Base-by-base conservation (phyloP, 768 basidiomycete genomes). In the Naganishia friedmannii region DNA sequence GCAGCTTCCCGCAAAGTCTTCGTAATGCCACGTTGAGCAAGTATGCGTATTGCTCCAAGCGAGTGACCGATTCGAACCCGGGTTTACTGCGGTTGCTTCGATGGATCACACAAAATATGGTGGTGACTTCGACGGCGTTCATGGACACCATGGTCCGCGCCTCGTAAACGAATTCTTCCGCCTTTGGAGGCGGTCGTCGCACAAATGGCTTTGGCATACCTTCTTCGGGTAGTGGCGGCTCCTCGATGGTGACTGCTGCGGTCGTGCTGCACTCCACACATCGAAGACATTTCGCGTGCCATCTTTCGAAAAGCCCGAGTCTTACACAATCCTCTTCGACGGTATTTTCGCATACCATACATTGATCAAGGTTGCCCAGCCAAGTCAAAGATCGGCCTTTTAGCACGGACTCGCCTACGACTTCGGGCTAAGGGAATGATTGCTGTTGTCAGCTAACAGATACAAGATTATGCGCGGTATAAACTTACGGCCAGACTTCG, bases 271-370 rank as follows among this genome's bases (percentile, higher is more conserved):
- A 65, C 34, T 76, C 73, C 53, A 81, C 83, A 74, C 96, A 99
- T 70, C 89, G 87, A n/a, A 99, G 83, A 79, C 96, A 99, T 37
- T 90, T 85, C 1, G 92, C 91, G 82, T 99, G 96, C 96, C 96
- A 98, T 55, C 95, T 86, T 77, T 92, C 89, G 82, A 93, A 95
- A n/a, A 93, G 94, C 39, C 93, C 96, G 32, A 95, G 83, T 69
- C 96, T 86, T 54, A 92, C 90, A 77, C 96, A 98, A 74, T 98
- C 96, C 79, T 99, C 96, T 82, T 99, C 96, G 28, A 99, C 92
- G 0, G 95, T 95, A 72, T 88, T 84, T 53, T 86, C 85, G 80
- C 96, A 99, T 76, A 87, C 88, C 63, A 92, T 86, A 78, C 96
- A 99, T 48, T 93, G 86, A 83, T 99, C 96, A 21, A 77, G 76